Conservation (phyloP, 2,329 filamentous ascomycete genomes). For the Thermoascus crustaceus region DNA sequence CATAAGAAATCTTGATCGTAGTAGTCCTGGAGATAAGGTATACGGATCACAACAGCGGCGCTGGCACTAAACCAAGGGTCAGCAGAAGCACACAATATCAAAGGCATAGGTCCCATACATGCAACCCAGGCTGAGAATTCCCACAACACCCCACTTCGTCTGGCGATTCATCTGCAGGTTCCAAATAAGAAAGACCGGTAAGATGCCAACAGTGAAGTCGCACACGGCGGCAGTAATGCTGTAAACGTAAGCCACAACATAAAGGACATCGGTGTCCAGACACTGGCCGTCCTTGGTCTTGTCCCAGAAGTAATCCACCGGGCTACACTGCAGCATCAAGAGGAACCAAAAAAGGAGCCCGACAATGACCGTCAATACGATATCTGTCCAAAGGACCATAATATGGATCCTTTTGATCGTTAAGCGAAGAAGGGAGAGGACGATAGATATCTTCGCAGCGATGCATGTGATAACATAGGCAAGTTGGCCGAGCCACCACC, state of each 20-base stretch:
- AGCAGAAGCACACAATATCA: conserved; percentile 3
- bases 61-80: conserved; percentile 22
- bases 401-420: conserved; percentile 40
- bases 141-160: conserved; percentile 46
- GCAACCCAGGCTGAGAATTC: conserved; percentile 51
- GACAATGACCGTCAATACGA: conserved; percentile 38
- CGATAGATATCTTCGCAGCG: conserved; percentile 45
- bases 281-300: conserved; percentile 31
- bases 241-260: conserved; percentile 46
- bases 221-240: conserved; percentile 41
- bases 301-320: conserved; percentile 46
- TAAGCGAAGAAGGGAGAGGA: conserved; percentile 47
- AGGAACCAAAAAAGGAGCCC: conserved; percentile 45
- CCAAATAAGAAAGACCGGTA: conserved; percentile 49
- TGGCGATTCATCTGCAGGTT: conserved; percentile 47
- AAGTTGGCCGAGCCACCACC: conserved; percentile 51
- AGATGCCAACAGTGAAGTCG: conserved; percentile 46
- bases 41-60: conserved; percentile 29
- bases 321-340: conserved; percentile 46
- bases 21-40: conserved; percentile 27
- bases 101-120: conserved; percentile 25
- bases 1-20: conserved; percentile 26
- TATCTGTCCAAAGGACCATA: conserved; percentile 40
- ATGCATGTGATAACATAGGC: conserved; percentile 44
- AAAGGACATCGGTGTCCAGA: conserved; percentile 39